Conservation (phyloP, 106 monocot genomes). For the Dioscorea dumetorum region DNA sequence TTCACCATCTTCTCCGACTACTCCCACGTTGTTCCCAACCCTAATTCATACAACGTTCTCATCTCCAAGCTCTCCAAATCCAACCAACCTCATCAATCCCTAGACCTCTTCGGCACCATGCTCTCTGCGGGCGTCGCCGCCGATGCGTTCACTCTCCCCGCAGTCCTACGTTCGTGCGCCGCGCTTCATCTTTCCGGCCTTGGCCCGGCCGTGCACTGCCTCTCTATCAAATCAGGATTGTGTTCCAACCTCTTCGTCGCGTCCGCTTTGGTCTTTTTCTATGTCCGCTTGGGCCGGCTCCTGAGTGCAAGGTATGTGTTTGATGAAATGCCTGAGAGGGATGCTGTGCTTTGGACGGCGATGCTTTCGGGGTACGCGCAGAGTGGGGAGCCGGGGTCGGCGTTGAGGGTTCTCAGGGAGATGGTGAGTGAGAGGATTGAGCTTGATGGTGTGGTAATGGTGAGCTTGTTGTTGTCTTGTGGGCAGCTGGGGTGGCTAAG, state of each 20-base stretch:
- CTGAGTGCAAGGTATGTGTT: conserved; percentile 35
- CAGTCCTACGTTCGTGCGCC: conserved; percentile 50
- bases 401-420: conserved; percentile 32
- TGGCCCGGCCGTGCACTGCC: conserved; percentile 16
- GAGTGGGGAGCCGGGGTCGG: conserved; percentile 24
- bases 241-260: conserved; percentile 30
- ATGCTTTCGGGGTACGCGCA: conserved; percentile 66
- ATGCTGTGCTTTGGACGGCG: conserved; percentile 62
- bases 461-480: conserved; percentile 42
- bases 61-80: conserved; percentile 32
- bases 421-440: conserved; percentile 30
- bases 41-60: conserved; percentile 29
- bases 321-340: conserved; percentile 44
- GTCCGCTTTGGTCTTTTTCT: conserved; percentile 42
- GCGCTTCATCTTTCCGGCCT: neutral
- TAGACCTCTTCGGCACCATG: neutral
- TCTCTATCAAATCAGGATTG: conserved; percentile 34
- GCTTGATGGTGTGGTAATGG: conserved; percentile 43
- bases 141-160: conserved; percentile 55
- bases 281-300: conserved; percentile 11
- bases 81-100: neutral
- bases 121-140: conserved; percentile 2
- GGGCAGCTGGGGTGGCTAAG: conserved; percentile 21
- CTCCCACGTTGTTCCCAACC: conserved; percentile 12
- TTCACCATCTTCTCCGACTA: conserved; percentile 10